Conservation (phyloP, 2,329 filamentous ascomycete genomes). For the Exophiala sp. region DNA sequence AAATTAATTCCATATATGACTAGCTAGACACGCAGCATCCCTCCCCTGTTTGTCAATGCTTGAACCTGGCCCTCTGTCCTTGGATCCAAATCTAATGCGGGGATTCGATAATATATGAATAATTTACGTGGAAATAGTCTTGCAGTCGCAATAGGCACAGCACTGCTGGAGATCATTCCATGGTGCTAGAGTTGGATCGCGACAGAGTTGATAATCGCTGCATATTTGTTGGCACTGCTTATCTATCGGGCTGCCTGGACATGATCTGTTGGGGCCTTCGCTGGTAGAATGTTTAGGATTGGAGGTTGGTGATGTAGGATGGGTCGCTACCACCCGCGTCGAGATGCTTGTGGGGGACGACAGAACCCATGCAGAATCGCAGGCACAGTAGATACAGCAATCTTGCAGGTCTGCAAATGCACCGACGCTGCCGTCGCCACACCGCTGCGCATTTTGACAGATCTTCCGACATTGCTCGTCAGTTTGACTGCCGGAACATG, state of each 20-base stretch:
- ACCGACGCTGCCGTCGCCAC: not conserved
- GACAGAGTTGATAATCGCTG: not conserved
- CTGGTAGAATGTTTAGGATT: not conserved
- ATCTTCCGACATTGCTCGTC: not conserved
- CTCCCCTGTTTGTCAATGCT: too few species aligned
- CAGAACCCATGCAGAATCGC: not conserved
- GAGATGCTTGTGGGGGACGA: too few species aligned
- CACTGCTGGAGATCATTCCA: not conserved
- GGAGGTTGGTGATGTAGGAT: too few species aligned
- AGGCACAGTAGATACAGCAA: not conserved
- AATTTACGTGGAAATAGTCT: not conserved
- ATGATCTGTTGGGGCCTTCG: not conserved
- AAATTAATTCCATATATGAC: too few species aligned
- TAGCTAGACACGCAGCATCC: too few species aligned
- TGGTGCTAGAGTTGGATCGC: not conserved
- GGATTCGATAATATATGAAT: too few species aligned
- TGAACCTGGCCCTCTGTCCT: too few species aligned
- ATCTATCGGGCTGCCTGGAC: not conserved
- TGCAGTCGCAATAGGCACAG: not conserved
- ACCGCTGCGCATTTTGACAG: not conserved
- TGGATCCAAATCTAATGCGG: too few species aligned
- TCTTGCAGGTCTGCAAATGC: not conserved
- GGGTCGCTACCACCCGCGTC: too few species aligned
- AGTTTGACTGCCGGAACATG: not conserved
- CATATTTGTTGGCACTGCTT: not conserved